Base-by-base conservation (phyloP, 805 yeast species). In the Teunomyces stri region DNA sequence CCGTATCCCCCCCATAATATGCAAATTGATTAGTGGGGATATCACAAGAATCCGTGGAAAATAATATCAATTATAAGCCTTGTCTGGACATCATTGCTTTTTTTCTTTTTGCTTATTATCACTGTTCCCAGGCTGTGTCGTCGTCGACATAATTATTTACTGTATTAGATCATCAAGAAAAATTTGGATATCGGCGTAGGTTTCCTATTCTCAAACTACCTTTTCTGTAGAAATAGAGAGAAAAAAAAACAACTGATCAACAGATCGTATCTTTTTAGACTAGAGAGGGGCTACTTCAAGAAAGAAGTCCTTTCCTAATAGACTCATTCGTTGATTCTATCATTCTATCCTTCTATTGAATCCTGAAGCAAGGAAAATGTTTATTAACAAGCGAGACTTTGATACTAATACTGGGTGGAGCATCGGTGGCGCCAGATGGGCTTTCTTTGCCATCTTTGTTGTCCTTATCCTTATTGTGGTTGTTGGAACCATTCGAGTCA, bases 381-480 rank as follows among this genome's bases (percentile, higher is more conserved):
- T 30, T 38, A 44, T 47, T 18, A 6, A 37, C 13, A 50, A 45
- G 43, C 45, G 51, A 25, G 51, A 45, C 22, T 39, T 29, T 18
- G 35, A 25, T 20, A 46, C 31, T 18, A 21, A 6, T 49, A 21
- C 22, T 13, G 46, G 43, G 6, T 52, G 60, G 58, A 42, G 54
- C 13, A 36, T 59, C 12, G 67, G 69, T 6, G 72, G 72, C 1
- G 82, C 84, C 2, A 67, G 82, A 50, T 84, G 87, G 83, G 84
- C 86, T 2, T 75, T 83, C 44, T 82, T 86, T 60, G 88, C 81
- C 0, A 69, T 86, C 6, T 75, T 85, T 52, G 62, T 81, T 2
- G 75, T 78, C 0, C 72, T 76, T 1, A 51, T 83, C 3, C 36
- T 81, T 2, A 47, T 78, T 1, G 68, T 82, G 2, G 53, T 84